Evolutionary conservation across 2,329 filamentous ascomycete genomes (phyloP).

Genomic region (Ascochyta pisi): DNA sequence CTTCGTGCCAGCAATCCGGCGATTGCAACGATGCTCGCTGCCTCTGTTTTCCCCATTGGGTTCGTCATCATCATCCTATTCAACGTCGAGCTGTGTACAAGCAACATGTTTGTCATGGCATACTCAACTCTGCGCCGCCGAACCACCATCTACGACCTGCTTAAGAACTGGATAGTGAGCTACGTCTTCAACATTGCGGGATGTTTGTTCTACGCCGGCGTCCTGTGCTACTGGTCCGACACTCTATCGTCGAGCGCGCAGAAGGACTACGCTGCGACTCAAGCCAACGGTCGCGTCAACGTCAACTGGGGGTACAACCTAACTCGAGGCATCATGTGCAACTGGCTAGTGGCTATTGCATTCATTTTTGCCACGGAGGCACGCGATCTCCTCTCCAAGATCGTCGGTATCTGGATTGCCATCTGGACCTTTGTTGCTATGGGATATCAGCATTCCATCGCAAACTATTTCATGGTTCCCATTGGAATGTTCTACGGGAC

Average conservation of each 20-base stretch:
- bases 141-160: constrained; percentile 16
- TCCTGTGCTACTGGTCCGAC: constrained; percentile 22
- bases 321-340: constrained; percentile 16
- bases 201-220: constrained; percentile 21
- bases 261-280: constrained; percentile 12
- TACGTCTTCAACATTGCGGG: constrained; percentile 20
- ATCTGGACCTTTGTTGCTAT: constrained; percentile 15
- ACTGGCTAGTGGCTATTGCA: constrained; percentile 14
- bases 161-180: constrained; percentile 19
- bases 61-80: constrained; percentile 25
- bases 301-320: constrained; percentile 20
- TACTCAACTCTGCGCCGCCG: constrained; percentile 17
- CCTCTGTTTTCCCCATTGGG: constrained; percentile 18
- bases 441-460: constrained; percentile 17
- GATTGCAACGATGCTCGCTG: constrained; percentile 18
- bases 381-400: constrained; percentile 13
- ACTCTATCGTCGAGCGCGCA: constrained; percentile 19
- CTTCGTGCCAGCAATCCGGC: constrained; percentile 22
- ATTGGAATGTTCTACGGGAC: constrained; percentile 20
- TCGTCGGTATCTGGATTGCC: constrained; percentile 15
- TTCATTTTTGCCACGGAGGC: constrained; percentile 15
- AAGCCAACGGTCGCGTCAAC: constrained; percentile 14
- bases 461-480: constrained; percentile 15
- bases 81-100: constrained; percentile 24
- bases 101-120: constrained; percentile 27